Base-by-base conservation (phyloP, 345 rosid genomes). In the Theobroma cacao region DNA sequence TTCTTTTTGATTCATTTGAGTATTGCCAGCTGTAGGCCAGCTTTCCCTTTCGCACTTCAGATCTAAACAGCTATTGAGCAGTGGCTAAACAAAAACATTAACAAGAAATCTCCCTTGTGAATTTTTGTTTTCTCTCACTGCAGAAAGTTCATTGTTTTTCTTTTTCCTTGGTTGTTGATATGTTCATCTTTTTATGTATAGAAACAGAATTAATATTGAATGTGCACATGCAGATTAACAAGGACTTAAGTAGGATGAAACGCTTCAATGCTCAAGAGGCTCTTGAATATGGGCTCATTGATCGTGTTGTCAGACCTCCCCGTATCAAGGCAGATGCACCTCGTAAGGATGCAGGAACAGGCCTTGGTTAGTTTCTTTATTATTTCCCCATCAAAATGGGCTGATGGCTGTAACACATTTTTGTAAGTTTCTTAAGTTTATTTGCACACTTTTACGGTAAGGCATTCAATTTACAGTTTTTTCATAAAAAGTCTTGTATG, bases 231-330 rank as follows among this genome's bases (percentile, higher is more conserved):
- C 89, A 91, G 97, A 84, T 95, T 79, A 83, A 72, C 75, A 79
- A 82, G 80, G 99, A 95, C 80, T 80, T 91, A 70, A 76, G 90
- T 78, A 79, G 94, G 75, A 74, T 86, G 86, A 93, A 91, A 87
- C 85, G 89, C 75, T 92, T 91, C 72, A 82, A 81, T 45, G 91
- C 96, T 20, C 84, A 88, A 60, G 92, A 93, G 87, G 97, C 97
- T 41, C 85, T 91, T 2, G 95, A 92, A 66, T 93, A 95, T 72
- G 95, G 98, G 36, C 87, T 93, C 14, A 88, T 95, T 41, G 98
- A 95, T 81, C 86, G 87, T 31, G 82, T 93, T 67, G 83, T 87
- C 76, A 86, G 93, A 85, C 98, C 95, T 9, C 91, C 91, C 0
- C 87, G 82, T n/a, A 77, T 91, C 47, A 87, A 83, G 79, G 92